A percentile compares a stretch with the other conserved stretches of the same genome.
These are phyloP conservation scores for Erysimum cheiranthoides DNA, from an alignment of 345 rosid genomes.

Conservation along the genomic window DNA sequence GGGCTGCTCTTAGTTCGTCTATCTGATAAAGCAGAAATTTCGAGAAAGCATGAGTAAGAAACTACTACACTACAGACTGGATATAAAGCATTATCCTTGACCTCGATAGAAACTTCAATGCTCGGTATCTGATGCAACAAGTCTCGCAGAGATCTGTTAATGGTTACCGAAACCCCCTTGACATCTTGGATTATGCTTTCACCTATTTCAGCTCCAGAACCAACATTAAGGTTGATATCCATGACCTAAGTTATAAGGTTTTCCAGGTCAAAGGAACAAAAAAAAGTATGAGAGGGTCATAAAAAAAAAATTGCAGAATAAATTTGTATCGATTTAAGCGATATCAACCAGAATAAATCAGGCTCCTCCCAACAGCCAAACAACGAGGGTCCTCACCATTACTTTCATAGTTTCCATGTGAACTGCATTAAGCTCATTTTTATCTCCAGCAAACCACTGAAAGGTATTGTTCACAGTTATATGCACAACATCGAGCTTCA, in stretches of 20 bases:
- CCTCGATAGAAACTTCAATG: conserved; percentile 76
- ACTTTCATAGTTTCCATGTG: conserved; percentile 83
- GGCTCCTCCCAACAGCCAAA: conserved; percentile 27
- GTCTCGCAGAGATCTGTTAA: conserved; percentile 87
- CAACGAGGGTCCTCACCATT: conserved; percentile 63
- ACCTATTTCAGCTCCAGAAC: conserved; percentile 73
- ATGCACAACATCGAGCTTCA: conserved; percentile 97
- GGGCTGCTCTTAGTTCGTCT: conserved; percentile 79
- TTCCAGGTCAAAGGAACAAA: conserved; percentile 19
- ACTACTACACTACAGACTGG: conserved; percentile 23
- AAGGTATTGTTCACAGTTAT: conserved; percentile 85
- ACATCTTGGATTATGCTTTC: conserved; percentile 94
- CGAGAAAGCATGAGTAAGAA: conserved; percentile 34
- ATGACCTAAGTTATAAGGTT: conserved; percentile 58
- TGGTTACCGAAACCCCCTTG: conserved; percentile 84
- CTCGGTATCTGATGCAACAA: conserved; percentile 83
- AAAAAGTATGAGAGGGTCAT: background rate
- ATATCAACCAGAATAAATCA: conserved; percentile 34
- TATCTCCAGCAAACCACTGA: conserved; percentile 81
- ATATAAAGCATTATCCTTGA: conserved; percentile 45
- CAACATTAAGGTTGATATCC: conserved; percentile 95
- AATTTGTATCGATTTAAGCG: conserved; percentile 2
- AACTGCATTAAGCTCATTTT: conserved; percentile 78
- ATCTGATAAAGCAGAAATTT: conserved; percentile 59
- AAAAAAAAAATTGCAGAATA: conserved; percentile 8